These are phyloP conservation scores for Pulveroboletus sp. DNA, from an alignment of 1,284 basidiomycete species.

Conservation along the genomic window DNA sequence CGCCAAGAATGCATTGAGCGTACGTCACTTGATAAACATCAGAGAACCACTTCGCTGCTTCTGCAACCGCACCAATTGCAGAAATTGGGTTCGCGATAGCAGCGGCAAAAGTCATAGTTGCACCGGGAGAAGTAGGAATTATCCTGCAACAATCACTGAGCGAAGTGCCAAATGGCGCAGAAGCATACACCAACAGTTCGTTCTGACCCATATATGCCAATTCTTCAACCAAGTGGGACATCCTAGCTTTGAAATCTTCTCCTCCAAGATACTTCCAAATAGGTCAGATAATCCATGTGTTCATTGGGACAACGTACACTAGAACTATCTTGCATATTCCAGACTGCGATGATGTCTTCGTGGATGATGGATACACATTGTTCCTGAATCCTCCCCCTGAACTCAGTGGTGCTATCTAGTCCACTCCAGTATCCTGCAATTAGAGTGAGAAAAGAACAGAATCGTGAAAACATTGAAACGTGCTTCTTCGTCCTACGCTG, in stretches of 20 bases:
- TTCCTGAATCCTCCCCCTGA: background rate
- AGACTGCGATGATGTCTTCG: conserved; percentile 4
- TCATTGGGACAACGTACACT: background rate
- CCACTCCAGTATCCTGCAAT: conserved; percentile 2
- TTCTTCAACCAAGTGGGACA: conserved; percentile 7
- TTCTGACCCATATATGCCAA: background rate
- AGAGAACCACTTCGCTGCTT: conserved; percentile 9
- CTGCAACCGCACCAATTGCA: background rate
- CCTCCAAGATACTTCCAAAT: conserved; percentile 2
- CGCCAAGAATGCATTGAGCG: background rate
- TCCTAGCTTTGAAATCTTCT: conserved; percentile 11
- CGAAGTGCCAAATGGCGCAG: no score
- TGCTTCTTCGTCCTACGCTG: background rate
- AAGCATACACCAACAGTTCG: background rate
- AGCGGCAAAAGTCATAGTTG: background rate
- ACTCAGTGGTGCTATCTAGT: background rate
- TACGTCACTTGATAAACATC: conserved; percentile 4
- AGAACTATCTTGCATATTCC: conserved; percentile 4
- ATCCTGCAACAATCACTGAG: background rate
- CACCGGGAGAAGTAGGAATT: background rate
- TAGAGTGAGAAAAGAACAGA: background rate
- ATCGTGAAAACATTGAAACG: background rate
- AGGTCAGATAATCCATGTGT: background rate
- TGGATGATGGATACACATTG: conserved; percentile 4
- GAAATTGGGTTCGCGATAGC: conserved; percentile 2